Evolutionary conservation across 495 filamentous ascomycete species (phyloP), one percentile per base, ranked within the genome.

Genomic region (Xylaria cubensis): DNA sequence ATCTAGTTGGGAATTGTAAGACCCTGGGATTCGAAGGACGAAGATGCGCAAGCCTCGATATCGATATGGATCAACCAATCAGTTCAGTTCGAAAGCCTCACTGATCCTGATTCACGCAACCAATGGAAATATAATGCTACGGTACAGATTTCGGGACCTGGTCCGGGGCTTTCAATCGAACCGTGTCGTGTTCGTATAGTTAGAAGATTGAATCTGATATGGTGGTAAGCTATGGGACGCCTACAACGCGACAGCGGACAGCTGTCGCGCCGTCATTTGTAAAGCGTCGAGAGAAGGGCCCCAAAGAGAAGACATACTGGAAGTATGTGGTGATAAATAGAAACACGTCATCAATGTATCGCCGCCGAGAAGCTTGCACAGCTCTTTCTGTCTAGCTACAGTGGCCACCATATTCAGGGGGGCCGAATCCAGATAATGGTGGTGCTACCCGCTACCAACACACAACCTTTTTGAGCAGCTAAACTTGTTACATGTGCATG

Each of bases 41-140:
- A 32, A 56, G 24, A 26, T 32, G 53, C 53, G 53, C 19, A 56
- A 29, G 58, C 58, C 34, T 39, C 12, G 21, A 61, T n/a, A 39
- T 61, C 34, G 55, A 59, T 36, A 59, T 17, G 34, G 58, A 61
- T 21, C 17, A 3, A 13, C 58, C 58, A 61, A 61, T 61, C 58
- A 61, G 17, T 39, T 39, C 0, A n/a, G 58, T n/a, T 39, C 19
- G 58, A 39, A 39, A 39, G 58, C 58, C 58, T 61, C 29, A 39
- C 39, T 42, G n/a, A 21, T 15, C n/a, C 19, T 3, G 36, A 26
- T 24, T 44, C 21, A 44, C 21, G 44, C n/a, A 63, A n/a, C 61
- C 39, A 64, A 48, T 46, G 13, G 21, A n/a, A 64, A 48, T 32
- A 6, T 17, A 50, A 19, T 7, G 12, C 32, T 56, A 8, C 26